Conservation (phyloP, 352 stramenopile genomes). For the Globisporangium apiculatum region DNA sequence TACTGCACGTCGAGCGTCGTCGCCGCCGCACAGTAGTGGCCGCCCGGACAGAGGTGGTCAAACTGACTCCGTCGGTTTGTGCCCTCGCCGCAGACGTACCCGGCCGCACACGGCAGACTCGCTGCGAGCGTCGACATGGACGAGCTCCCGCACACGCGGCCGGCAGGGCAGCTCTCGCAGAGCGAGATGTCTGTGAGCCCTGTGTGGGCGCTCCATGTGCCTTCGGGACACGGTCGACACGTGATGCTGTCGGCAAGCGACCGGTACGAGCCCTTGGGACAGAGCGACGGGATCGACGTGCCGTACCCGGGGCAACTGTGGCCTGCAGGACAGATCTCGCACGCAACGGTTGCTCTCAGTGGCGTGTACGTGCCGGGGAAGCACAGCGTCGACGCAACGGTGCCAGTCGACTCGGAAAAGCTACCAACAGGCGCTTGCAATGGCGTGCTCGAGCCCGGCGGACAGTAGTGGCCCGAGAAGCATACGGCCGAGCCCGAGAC, state of each 20-base stretch:
- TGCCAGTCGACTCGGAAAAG: conserved; percentile 83
- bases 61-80: conserved; percentile 91
- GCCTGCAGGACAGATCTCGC: conserved; percentile 91
- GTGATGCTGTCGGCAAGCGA: conserved; percentile 93
- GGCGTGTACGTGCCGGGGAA: conserved; percentile 96
- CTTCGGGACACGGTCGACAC: conserved; percentile 91
- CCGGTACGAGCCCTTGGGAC: conserved; percentile 89
- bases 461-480: conserved; percentile 95
- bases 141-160: conserved; percentile 89
- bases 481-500: conserved; percentile 84
- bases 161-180: conserved; percentile 93
- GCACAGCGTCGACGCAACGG: conserved; percentile 92
- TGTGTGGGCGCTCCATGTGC: conserved; percentile 91
- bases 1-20: conserved; percentile 87
- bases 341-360: conserved; percentile 81
- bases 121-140: conserved; percentile 82
- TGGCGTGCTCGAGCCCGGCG: conserved; percentile 80
- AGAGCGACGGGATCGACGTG: conserved; percentile 95
- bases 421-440: conserved; percentile 89
- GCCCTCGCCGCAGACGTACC: conserved; percentile 91
- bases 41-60: conserved; percentile 88
- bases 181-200: conserved; percentile 92
- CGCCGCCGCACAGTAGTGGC: conserved; percentile 84
- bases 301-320: conserved; percentile 92
- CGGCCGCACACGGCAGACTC: conserved; percentile 87